Evolutionary conservation across 1,139 yeast genomes (phyloP).

Genomic region (Pichia sp.): DNA sequence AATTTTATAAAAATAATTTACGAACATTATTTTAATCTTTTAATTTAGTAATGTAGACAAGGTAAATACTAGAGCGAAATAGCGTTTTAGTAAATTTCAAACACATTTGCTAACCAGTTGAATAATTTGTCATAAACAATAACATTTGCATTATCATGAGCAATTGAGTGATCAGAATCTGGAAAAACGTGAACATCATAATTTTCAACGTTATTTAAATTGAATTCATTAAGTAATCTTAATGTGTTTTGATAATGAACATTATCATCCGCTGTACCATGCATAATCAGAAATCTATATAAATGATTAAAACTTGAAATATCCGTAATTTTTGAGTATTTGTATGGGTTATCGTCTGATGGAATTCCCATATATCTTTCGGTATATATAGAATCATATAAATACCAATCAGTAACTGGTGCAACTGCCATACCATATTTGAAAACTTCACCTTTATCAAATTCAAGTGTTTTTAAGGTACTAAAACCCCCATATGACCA

Average conservation of each 20-base stretch:
- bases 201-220: conserved; percentile 58
- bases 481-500: conserved; percentile 88
- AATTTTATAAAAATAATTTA: background rate
- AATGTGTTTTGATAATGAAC: conserved; percentile 89
- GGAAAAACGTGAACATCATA: conserved; percentile 90
- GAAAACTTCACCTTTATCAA: conserved; percentile 60
- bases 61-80: background rate
- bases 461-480: conserved; percentile 69
- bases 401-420: conserved; percentile 78
- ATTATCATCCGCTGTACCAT: conserved; percentile 96
- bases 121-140: conserved; percentile 71
- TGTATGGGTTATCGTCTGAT: conserved; percentile 42
- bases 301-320: conserved; percentile 41
- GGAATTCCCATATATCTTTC: conserved; percentile 86
- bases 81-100: conserved; percentile 24
- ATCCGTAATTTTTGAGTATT: conserved; percentile 38
- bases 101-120: conserved; percentile 68
- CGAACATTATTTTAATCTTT: background rate
- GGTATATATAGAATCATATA: conserved; percentile 78
- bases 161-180: conserved; percentile 83
- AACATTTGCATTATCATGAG: conserved; percentile 69
- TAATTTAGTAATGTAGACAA: background rate
- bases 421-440: conserved; percentile 84
- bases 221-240: conserved; percentile 64
- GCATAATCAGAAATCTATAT: conserved; percentile 72